Base-by-base conservation (phyloP, 257 asterid genomes). In the Vinca minor region DNA sequence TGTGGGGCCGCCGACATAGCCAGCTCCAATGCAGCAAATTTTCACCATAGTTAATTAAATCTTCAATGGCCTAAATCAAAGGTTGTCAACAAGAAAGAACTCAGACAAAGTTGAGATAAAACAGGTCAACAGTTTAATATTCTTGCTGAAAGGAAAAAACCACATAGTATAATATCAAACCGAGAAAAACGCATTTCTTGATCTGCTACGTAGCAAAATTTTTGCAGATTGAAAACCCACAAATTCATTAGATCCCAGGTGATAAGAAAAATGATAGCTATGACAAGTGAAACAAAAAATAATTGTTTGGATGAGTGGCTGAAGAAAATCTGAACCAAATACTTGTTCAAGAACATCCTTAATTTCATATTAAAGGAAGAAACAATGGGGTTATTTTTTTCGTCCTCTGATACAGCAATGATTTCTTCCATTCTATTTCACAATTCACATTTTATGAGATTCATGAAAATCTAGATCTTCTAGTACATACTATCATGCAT, bases 21-120 rank as follows among this genome's bases (percentile, higher is more conserved):
- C 80, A 12, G 80, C 80, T 47, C 80, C 80, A 39, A 75, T 75
- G 56, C 80, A 75, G 48, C 76, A 75, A 28, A 75, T 75, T 57
- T 71, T 71, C 71, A 71, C 74, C 80, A 76, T 76, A 13, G 53
- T 66, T 58, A 25, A 26, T 52, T 53, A 41, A 54, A 35, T 62
- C 65, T 63, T 12, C 7, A n/a, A 62, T 28, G 29, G 17, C 58
- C 55, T 45, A 36, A 56, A 53, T 53, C 74, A 41, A n/a, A 23
- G 34, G 36, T 48, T 45, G 39, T 23, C 49, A 28, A 34, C 20
- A 26, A 50, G 50, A 23, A 20, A 35, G 3, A 20, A 34, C 10
- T 32, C 3, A 7, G 7, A 34, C 4, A 34, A 34, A 34, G 7
- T 34, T 7, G 8, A n/a, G n/a, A 63, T 15, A 44, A 42, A 15